These are phyloP conservation scores for Mollisia scopiformis DNA, from an alignment of 2,329 filamentous ascomycete species.

Conservation along the genomic window DNA sequence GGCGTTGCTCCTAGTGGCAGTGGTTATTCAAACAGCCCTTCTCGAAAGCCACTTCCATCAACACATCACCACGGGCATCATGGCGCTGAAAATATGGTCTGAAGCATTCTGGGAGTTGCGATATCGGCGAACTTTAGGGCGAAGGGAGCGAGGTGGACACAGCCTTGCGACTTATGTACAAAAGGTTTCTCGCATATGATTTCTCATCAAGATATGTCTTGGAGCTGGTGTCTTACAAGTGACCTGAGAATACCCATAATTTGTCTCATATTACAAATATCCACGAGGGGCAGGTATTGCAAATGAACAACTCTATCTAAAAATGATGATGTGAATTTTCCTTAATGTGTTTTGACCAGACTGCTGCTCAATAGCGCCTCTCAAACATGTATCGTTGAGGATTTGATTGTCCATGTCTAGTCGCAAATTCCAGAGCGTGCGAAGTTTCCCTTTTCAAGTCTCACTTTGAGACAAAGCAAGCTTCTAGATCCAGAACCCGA, in stretches of 20 bases:
- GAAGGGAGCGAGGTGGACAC: neutral
- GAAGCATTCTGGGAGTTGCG: neutral
- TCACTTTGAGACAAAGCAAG: neutral
- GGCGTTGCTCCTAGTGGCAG: neutral
- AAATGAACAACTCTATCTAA: no score
- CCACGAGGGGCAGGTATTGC: neutral
- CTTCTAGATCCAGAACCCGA: neutral
- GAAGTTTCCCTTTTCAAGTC: neutral
- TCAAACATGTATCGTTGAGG: no score
- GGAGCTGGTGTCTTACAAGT: no score
- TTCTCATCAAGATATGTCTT: neutral
- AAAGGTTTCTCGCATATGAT: neutral
- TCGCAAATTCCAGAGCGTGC: neutral
- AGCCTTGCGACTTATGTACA: neutral
- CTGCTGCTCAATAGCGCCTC: no score
- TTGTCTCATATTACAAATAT: neutral
- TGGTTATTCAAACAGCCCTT: conserved; percentile 1
- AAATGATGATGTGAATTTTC: no score
- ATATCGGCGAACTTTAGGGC: neutral
- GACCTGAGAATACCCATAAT: no score
- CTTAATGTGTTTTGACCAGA: no score
- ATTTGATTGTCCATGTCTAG: no score
- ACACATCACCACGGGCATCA: conserved; percentile 4
- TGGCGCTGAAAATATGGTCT: conserved; percentile 11
- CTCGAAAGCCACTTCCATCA: conserved; percentile 11